phyloP scores from a whole-genome alignment of 2,329 filamentous ascomycete genomes.

The Aspergillus chevalieri region DNA sequence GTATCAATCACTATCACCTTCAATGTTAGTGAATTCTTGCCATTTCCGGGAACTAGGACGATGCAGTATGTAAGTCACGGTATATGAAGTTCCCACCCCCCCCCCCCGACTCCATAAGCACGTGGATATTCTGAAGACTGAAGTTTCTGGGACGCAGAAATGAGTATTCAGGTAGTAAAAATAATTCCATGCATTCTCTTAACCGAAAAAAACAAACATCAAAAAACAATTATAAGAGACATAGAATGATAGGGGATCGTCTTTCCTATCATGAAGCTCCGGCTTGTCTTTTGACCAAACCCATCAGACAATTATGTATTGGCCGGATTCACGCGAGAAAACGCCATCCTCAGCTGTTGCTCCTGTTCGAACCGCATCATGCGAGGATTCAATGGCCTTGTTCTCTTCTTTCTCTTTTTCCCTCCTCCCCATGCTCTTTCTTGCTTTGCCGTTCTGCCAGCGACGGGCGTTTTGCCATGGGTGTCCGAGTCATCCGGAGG shows the following conservation, averaged over 20 bases:
- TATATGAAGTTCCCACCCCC: too few relatives aligned
- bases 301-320: slow-evolving; percentile 4
- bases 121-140: too few relatives aligned
- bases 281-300: slow-evolving; percentile 13
- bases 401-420: neutral
- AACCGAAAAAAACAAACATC: slow-evolving; percentile 21
- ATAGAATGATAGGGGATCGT: slow-evolving; percentile 21
- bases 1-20: too few relatives aligned
- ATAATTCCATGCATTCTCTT: slow-evolving; percentile 31
- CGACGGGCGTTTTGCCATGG: slow-evolving; percentile 18
- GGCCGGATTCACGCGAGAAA: slow-evolving; percentile 10
- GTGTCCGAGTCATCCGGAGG: slow-evolving; percentile 19
- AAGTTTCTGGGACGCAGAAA: neutral
- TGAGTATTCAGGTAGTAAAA: slow-evolving; percentile 8
- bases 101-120: too few relatives aligned
- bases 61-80: too few relatives aligned
- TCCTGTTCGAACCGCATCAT: slow-evolving; percentile 13
- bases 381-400: slow-evolving; percentile 10
- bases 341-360: slow-evolving; percentile 15
- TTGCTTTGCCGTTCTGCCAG: slow-evolving; percentile 2
- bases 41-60: too few relatives aligned
- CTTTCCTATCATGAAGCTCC: slow-evolving; percentile 22
- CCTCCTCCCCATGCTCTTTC: neutral
- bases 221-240: slow-evolving; percentile 17
- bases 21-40: too few relatives aligned